Evolutionary conservation across 2,329 filamentous ascomycete species (phyloP).

Genomic region (Fusarium metavorans): DNA sequence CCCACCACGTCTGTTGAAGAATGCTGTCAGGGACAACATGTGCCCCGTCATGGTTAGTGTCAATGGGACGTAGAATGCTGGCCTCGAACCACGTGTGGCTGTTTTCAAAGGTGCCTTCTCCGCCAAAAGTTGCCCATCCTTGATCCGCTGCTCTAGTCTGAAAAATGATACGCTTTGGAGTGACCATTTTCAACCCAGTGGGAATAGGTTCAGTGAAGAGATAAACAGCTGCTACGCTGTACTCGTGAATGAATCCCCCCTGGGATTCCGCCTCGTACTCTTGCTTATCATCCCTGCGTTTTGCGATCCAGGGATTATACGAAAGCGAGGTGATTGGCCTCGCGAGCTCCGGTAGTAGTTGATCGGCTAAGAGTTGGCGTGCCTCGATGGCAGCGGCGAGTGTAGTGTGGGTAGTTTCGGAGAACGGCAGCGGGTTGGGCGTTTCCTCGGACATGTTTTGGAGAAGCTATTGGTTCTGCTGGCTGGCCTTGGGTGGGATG

Average conservation of each 20-base stretch:
- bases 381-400: neutral
- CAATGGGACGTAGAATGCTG: neutral
- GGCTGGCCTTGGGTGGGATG: neutral
- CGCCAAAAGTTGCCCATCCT: slow-evolving; percentile 1
- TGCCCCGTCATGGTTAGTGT: neutral
- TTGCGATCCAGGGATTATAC: neutral
- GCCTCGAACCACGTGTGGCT: slow-evolving; percentile 2
- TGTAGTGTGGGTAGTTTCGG: neutral
- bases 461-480: neutral
- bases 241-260: neutral
- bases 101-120: neutral
- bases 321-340: neutral
- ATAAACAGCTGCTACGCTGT: neutral
- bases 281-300: neutral
- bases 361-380: neutral
- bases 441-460: neutral
- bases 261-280: neutral
- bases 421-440: neutral
- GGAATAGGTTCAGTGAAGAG: neutral
- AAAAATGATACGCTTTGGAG: neutral
- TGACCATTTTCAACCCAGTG: neutral
- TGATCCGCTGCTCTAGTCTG: neutral
- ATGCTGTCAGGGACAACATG: neutral
- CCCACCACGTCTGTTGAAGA: neutral
- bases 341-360: neutral